phyloP scores from a whole-genome alignment of 2,329 filamentous ascomycete species.

The Aspergillus sp. region DNA sequence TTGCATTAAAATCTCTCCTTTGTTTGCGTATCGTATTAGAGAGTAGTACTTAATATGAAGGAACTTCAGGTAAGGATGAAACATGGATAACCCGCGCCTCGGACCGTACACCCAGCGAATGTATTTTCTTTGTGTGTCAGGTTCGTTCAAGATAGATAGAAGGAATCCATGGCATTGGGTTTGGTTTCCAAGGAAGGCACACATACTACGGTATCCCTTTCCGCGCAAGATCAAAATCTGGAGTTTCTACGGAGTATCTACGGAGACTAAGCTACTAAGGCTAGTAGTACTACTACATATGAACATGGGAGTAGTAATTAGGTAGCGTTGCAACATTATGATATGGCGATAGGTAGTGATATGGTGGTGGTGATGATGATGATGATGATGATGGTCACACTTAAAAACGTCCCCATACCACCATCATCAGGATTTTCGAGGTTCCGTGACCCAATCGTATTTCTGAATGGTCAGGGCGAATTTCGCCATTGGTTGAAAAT shows the following conservation, averaged over 20 bases:
- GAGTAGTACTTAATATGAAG: too few relatives aligned
- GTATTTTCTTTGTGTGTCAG: background rate
- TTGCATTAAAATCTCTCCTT: background rate
- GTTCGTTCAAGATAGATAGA: background rate
- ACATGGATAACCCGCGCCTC: slow-evolving; percentile 1
- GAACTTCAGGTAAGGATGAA: background rate
- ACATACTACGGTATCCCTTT: background rate
- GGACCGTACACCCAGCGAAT: slow-evolving; percentile 6
- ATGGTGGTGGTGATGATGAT: background rate
- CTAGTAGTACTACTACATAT: background rate
- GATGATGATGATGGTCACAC: background rate
- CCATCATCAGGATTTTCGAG: background rate
- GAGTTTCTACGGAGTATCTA: too few relatives aligned
- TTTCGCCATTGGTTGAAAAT: background rate
- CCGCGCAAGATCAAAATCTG: background rate
- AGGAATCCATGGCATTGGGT: background rate
- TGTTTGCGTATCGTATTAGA: background rate
- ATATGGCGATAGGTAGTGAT: too few relatives aligned
- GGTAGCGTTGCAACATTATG: background rate
- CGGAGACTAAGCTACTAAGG: background rate
- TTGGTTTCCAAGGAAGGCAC: background rate
- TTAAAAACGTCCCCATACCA: background rate
- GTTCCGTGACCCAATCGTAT: background rate
- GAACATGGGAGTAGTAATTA: background rate
- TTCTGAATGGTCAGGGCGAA: background rate